phyloP scores from a whole-genome alignment of 768 basidiomycete genomes.

The Hygrocybe punicea region DNA sequence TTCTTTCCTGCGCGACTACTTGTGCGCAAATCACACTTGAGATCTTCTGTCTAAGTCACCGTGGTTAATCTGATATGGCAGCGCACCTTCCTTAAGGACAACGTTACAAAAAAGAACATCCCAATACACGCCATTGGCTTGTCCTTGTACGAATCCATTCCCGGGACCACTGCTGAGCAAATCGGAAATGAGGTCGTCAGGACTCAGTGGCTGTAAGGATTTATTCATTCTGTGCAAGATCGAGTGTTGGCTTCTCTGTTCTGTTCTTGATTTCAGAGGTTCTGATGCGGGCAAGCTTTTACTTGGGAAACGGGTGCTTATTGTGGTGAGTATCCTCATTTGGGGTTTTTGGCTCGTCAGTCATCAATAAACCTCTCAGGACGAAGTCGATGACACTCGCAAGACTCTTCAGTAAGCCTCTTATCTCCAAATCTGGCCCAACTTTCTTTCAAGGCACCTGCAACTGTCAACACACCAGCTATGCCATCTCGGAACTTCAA shows the following conservation, averaged over 20 bases:
- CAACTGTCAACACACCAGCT: constrained; percentile 45
- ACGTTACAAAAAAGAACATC: constrained; percentile 68
- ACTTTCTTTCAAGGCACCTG: constrained; percentile 1
- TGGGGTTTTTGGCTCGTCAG: not conserved
- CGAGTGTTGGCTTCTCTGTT: constrained; percentile 3
- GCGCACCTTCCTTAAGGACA: constrained; percentile 82
- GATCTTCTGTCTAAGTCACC: not conserved
- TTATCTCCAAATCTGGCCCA: not conserved
- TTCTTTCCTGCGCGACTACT: constrained; percentile 95
- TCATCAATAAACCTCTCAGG: constrained; percentile 41
- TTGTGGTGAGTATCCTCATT: constrained; percentile 70
- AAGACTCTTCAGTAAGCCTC: constrained; percentile 79
- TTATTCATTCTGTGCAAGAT: no score
- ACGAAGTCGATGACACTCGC: constrained; percentile 85
- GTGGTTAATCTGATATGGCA: constrained; percentile 24
- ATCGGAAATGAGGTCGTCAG: constrained; percentile 83
- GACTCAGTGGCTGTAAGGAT: constrained; percentile 90
- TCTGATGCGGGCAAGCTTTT: constrained; percentile 65
- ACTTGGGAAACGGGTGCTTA: constrained; percentile 75
- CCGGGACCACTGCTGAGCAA: constrained; percentile 67
- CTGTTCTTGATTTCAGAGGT: constrained; percentile 41
- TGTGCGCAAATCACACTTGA: constrained; percentile 35
- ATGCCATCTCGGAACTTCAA: constrained; percentile 84
- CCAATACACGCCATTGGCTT: constrained; percentile 96
- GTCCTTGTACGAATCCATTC: constrained; percentile 88